A percentile compares a stretch with the other conserved stretches of the same genome.
These are phyloP conservation scores for Cymbopogon citratus DNA, from an alignment of 176 grass and related monocot species.

Conservation along the genomic window DNA sequence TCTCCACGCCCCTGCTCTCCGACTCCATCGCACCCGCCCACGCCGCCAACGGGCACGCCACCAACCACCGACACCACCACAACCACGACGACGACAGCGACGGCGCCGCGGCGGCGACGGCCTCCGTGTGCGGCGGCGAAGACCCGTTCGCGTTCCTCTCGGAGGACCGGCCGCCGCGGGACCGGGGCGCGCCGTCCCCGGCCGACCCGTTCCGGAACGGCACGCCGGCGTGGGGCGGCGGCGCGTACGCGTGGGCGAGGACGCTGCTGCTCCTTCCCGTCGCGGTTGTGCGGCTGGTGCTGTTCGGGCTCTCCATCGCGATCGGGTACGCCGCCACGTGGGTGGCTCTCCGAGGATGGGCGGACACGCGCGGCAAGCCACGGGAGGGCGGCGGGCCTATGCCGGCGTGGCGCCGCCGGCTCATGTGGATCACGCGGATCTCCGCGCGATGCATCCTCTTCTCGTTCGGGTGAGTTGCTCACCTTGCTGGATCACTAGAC, in stretches of 20 bases:
- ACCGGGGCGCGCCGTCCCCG: background rate
- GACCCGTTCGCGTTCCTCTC: constrained; percentile 53
- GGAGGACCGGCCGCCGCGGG: constrained; percentile 26
- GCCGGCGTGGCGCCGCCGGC: constrained; percentile 60
- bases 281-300: constrained; percentile 42
- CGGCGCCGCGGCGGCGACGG: background rate
- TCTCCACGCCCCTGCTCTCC: constrained; percentile 59
- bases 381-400: constrained; percentile 47
- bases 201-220: constrained; percentile 83
- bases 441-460: constrained; percentile 91
- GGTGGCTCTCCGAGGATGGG: constrained; percentile 72
- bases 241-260: constrained; percentile 56
- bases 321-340: constrained; percentile 67
- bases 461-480: constrained; percentile 73
- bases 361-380: constrained; percentile 25
- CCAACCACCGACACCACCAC: background rate
- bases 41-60: constrained; percentile 38
- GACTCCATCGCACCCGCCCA: constrained; percentile 12
- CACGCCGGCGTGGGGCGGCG: constrained; percentile 51
- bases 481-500: background rate
- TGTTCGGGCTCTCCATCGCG: constrained; percentile 69
- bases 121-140: constrained; percentile 15
- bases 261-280: constrained; percentile 59
- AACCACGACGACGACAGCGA: background rate
- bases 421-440: constrained; percentile 97